phyloP scores from a whole-genome alignment of 106 monocot species.

The Dendrobium nobile region DNA sequence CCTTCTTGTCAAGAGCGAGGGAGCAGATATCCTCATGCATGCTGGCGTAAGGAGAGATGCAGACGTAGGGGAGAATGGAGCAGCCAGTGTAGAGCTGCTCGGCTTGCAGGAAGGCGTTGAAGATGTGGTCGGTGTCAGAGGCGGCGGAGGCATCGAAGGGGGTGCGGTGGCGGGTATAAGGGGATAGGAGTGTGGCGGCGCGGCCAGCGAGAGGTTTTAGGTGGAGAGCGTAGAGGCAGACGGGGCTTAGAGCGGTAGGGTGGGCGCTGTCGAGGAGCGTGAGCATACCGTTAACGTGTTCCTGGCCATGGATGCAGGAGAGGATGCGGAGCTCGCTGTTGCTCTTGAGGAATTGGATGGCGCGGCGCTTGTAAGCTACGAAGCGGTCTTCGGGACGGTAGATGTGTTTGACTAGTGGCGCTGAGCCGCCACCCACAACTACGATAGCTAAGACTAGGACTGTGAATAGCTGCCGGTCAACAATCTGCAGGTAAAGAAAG shows the following conservation, averaged over 20 bases:
- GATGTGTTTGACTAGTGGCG: conserved; percentile 31
- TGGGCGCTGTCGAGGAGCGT: conserved; percentile 33
- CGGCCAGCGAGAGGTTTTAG: conserved; percentile 54
- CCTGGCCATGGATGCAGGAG: conserved; percentile 47
- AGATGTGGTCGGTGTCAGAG: conserved; percentile 37
- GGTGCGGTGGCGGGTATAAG: conserved; percentile 22
- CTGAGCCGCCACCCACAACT: conserved; percentile 22
- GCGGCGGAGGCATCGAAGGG: conserved; percentile 14
- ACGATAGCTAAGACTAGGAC: conserved; percentile 24
- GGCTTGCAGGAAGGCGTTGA: conserved; percentile 65
- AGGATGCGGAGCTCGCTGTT: conserved; percentile 59
- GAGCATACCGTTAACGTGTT: conserved; percentile 33
- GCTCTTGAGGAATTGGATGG: conserved; percentile 31
- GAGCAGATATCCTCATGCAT: conserved; percentile 40
- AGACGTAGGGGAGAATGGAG: conserved; percentile 29
- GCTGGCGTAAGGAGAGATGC: conserved; percentile 23
- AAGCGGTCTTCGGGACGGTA: conserved; percentile 54
- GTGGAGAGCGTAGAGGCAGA: conserved; percentile 56
- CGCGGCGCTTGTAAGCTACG: conserved; percentile 30
- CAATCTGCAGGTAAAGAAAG: conserved; percentile 12
- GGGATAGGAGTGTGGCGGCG: conserved; percentile 31
- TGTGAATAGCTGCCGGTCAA: conserved; percentile 24
- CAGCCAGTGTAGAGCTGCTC: conserved; percentile 20
- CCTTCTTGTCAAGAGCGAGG: conserved; percentile 29
- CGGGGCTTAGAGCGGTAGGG: conserved; percentile 24